These are phyloP conservation scores for Aspergillus steynii DNA, from an alignment of 495 filamentous ascomycete genomes.

Conservation along the genomic window DNA sequence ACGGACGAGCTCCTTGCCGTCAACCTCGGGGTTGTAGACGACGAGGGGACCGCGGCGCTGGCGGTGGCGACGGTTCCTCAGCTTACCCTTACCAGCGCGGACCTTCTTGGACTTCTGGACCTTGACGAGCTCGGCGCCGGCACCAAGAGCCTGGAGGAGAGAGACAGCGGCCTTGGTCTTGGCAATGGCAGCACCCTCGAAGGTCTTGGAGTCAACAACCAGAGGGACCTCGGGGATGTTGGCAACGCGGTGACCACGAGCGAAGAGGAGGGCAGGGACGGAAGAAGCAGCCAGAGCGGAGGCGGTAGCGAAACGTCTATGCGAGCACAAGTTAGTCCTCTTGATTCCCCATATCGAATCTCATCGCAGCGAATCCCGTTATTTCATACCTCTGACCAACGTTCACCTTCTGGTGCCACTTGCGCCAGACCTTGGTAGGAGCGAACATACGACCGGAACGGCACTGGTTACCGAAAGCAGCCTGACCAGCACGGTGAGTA, in stretches of 20 bases:
- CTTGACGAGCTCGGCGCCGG: constrained; percentile 86
- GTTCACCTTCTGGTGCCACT: constrained; percentile 99
- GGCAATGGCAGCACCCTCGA: constrained; percentile 70
- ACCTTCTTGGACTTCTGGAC: constrained; percentile 92
- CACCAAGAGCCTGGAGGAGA: constrained; percentile 87
- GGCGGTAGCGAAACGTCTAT: constrained; percentile 91
- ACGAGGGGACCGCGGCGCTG: constrained; percentile 96
- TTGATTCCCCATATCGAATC: background rate
- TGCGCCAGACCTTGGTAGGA: constrained; percentile 99
- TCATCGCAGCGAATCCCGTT: background rate
- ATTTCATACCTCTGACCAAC: constrained; percentile 81
- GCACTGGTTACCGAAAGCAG: constrained; percentile 99
- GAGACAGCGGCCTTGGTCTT: constrained; percentile 88
- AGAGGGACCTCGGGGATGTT: constrained; percentile 94
- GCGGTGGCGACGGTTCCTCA: constrained; percentile 89
- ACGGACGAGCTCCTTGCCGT: constrained; percentile 85
- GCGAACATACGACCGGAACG: constrained; percentile 99
- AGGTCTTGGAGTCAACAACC: constrained; percentile 86
- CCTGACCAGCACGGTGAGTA: constrained; percentile 99
- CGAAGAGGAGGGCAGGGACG: constrained; percentile 88
- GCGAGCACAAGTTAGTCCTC: constrained; percentile 1
- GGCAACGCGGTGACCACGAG: constrained; percentile 93
- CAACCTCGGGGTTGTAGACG: constrained; percentile 90
- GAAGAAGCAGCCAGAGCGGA: constrained; percentile 97
- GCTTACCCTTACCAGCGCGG: constrained; percentile 96